phyloP scores from a whole-genome alignment of 2,329 filamentous ascomycete species.

The Penicillium brevicompactum region DNA sequence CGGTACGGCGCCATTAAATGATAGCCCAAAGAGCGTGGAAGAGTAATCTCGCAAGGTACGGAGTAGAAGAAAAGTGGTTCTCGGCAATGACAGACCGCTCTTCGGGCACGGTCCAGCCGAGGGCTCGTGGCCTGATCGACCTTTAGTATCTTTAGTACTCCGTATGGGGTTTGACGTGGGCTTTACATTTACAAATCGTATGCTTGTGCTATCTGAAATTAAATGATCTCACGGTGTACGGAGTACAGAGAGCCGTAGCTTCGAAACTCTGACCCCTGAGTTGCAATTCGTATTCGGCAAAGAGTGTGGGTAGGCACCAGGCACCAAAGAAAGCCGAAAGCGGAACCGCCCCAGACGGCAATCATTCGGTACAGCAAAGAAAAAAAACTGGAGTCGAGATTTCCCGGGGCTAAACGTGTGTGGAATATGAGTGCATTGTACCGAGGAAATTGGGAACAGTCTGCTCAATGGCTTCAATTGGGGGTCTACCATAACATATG shows the following conservation, averaged over 20 bases:
- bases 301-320: slow-evolving; percentile 1
- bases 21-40: no score
- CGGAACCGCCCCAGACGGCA: slow-evolving; percentile 1
- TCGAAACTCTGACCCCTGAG: background rate
- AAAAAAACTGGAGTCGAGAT: background rate
- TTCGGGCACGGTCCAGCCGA: background rate
- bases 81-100: background rate
- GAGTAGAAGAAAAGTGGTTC: background rate
- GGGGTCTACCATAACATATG: no score
- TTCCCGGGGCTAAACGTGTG: background rate
- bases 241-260: background rate
- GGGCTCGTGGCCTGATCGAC: background rate
- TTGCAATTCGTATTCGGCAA: background rate
- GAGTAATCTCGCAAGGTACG: no score
- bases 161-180: background rate
- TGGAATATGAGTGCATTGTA: background rate
- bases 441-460: no score
- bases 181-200: background rate
- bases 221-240: background rate
- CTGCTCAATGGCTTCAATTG: no score
- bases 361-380: background rate
- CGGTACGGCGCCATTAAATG: no score
- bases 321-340: slow-evolving; percentile 1
- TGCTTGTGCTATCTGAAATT: background rate
- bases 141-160: background rate